Conservation (phyloP, 495 filamentous ascomycete genomes). For the Coniosporium apollinis region DNA sequence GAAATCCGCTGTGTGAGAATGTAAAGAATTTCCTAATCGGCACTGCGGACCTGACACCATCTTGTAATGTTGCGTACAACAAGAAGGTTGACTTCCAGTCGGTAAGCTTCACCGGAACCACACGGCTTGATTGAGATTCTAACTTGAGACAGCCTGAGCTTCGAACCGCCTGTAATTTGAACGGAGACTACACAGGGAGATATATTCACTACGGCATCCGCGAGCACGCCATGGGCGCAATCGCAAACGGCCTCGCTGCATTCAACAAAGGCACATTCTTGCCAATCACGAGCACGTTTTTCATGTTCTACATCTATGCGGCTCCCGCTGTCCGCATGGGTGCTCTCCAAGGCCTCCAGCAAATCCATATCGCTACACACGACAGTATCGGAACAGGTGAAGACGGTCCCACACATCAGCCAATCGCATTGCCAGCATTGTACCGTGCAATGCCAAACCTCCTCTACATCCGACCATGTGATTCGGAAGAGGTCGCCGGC, state of each 20-base stretch:
- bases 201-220: constrained; percentile 45
- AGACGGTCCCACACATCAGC: constrained; percentile 46
- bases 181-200: constrained; percentile 69
- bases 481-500: constrained; percentile 39
- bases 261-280: constrained; percentile 69
- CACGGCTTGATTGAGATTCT: background rate
- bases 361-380: constrained; percentile 44
- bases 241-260: constrained; percentile 91
- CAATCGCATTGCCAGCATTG: constrained; percentile 37
- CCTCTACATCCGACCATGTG: constrained; percentile 39
- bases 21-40: constrained; percentile 38
- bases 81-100: constrained; percentile 37
- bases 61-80: constrained; percentile 40
- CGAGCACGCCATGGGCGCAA: constrained; percentile 54
- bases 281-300: constrained; percentile 29
- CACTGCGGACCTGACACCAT: constrained; percentile 41
- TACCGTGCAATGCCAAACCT: constrained; percentile 46
- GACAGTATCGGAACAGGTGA: constrained; percentile 43
- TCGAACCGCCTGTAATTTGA: constrained; percentile 5
- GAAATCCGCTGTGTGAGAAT: constrained; percentile 31
- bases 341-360: constrained; percentile 36
- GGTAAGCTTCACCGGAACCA: constrained; percentile 16
- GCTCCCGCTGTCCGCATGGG: constrained; percentile 44
- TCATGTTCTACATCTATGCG: constrained; percentile 45
- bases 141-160: constrained; percentile 4